Conservation (phyloP, 495 filamentous ascomycete genomes). For the Penicillium cataractarum region DNA sequence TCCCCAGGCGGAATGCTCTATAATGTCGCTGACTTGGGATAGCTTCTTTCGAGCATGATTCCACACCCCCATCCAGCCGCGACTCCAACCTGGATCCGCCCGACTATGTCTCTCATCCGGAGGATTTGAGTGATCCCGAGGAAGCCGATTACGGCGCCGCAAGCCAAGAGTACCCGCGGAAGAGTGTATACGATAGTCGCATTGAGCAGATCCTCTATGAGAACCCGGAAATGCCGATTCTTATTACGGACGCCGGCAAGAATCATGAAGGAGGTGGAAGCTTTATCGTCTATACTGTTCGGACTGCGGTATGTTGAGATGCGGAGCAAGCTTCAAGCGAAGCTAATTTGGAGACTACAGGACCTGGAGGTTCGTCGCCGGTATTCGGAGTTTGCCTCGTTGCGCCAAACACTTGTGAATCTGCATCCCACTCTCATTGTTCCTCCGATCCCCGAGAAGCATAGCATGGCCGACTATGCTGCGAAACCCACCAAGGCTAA, state of each 20-base stretch:
- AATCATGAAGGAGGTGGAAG: constrained; percentile 86
- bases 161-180: constrained; percentile 52
- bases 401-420: constrained; percentile 83
- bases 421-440: constrained; percentile 94
- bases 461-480: constrained; percentile 97
- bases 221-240: constrained; percentile 82
- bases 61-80: constrained; percentile 51
- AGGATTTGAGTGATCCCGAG: constrained; percentile 65
- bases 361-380: constrained; percentile 92
- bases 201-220: constrained; percentile 97
- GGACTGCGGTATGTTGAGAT: constrained; percentile 70
- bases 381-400: constrained; percentile 96
- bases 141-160: constrained; percentile 41
- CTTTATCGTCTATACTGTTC: constrained; percentile 95
- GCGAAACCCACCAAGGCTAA: constrained; percentile 97
- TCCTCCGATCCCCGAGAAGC: constrained; percentile 97
- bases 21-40: constrained; percentile 26
- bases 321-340: neutral
- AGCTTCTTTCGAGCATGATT: constrained; percentile 49
- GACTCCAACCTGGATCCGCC: constrained; percentile 57
- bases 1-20: neutral
- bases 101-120: constrained; percentile 58
- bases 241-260: constrained; percentile 94
- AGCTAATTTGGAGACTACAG: constrained; percentile 46
- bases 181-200: constrained; percentile 89